Evolutionary conservation across 345 rosid genomes (phyloP), one percentile per base, ranked within the genome.

Genomic region (Populus ilicifolia): DNA sequence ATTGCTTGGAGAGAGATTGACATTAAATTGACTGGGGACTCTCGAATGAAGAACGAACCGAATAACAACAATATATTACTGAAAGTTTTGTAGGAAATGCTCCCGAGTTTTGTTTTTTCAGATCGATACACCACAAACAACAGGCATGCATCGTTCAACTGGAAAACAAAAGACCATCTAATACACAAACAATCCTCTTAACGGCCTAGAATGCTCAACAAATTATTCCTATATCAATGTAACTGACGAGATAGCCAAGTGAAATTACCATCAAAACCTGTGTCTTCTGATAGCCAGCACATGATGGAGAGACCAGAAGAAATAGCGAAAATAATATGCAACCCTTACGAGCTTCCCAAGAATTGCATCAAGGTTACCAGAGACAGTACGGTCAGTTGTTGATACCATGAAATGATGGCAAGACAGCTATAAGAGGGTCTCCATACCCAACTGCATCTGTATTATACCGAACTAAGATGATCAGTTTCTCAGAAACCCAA

Each of bases 371-470:
- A 71, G 56, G 41, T 48, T 44, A 14, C 65, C 35, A 18, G 50
- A 27, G 73, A 78, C 77, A 43, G 65, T 56, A 74, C 62, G 65
- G 71, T 85, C 81, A 85, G 70, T 82, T 54, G 50, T 44, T 38
- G 82, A 91, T 93, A 73, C 80, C 88, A 38, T 83, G 95, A 72
- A 93, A 95, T 18, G 97, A 92, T 71, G 98, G 96, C 84, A 95
- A 79, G 78, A 95, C 89, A 3, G 99, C 99, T 6, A 95, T 84
- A 7, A 95, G 87, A 65, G 98, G 96, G 80, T 93, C 97, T 71
- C 97, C 98, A 38, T 86, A 95, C 25, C 98, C 98, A 75, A 93
- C 89, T 8, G 91, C 85, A 44, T 92, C 99, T 95, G 96, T 56
- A 76, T 21, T 63, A 50, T 35, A 38, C 68, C 56, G 23, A 70